Evolutionary conservation across 2,329 filamentous ascomycete genomes (phyloP), one percentile per base, ranked within the genome.

Genomic region (Ambrosiella cleistominuta): DNA sequence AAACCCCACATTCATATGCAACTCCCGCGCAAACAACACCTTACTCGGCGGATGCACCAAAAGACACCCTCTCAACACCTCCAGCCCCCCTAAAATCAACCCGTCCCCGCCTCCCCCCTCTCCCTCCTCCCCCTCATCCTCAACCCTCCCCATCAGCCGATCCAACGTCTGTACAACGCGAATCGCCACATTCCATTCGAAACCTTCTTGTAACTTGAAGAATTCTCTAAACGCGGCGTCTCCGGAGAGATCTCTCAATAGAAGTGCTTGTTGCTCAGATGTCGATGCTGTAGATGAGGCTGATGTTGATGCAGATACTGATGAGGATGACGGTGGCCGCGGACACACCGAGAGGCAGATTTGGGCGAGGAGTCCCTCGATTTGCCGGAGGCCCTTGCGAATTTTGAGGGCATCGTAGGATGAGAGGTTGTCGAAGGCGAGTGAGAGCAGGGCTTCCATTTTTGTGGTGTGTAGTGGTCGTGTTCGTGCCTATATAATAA

Each of bases 121-220:
- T 56, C 83, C 82, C 73, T 88, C 44, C 44, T 97, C 93, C 63
- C 88, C 83, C 45, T 86, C 87, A 65, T 89, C 83, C 68, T 81
- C 83, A 56, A 83, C 82, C 73, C 88, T 88, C 50, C 88, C 88
- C 66, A 96, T 78, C 54, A 96, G 78, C 60, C 88, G 79, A 69
- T 96, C 89, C 49, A 97, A 80, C 59, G 88, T 94, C 57, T 83
- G 82, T 62, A 95, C 83, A 61, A 97, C 77, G 61, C 89, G 83
- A 71, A 88, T 82, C 12, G 88, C 85, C 58, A 97, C 88, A 72
- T 98, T 98, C 86, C 89, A 97, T 72, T 97, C 88, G 68, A 98
- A 98, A 2, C 90, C 88, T 67, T 97, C 90, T 70, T 98, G 93
- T 63, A 97, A 70, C 69, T 95, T 88, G 75, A 95, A 96, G 74